phyloP scores from a whole-genome alignment of 75 land plant genomes.

The Pinus taeda region DNA sequence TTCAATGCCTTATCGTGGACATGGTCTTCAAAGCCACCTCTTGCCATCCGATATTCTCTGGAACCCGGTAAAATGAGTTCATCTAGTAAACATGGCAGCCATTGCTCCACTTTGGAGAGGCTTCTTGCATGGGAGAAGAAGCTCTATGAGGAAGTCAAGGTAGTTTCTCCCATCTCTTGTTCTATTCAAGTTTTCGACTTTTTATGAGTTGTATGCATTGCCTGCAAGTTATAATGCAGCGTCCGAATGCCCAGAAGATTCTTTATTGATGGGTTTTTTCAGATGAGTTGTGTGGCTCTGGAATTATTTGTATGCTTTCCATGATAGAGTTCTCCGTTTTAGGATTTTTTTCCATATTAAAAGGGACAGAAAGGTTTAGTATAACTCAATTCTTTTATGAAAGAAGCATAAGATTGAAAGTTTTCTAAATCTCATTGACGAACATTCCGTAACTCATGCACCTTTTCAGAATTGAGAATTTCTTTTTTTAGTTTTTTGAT shows the following conservation, averaged over 20 bases:
- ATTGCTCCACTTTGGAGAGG: conserved; percentile 76
- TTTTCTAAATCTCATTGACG: neutral
- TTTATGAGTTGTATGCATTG: neutral
- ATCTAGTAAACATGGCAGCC: conserved; percentile 61
- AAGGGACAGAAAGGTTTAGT: neutral
- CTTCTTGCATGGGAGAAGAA: conserved; percentile 98
- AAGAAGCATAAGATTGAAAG: neutral
- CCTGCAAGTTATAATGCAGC: neutral
- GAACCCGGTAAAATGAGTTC: conserved; percentile 34
- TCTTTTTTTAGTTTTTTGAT: too few species aligned
- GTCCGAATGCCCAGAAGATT: neutral
- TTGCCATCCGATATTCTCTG: conserved; percentile 54
- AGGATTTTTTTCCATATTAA: neutral
- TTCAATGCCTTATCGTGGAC: conserved; percentile 55
- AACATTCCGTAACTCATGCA: neutral
- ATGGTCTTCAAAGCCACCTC: conserved; percentile 67
- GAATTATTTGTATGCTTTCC: neutral
- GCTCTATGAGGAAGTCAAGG: conserved; percentile 94
- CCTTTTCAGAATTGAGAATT: neutral
- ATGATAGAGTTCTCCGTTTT: neutral
- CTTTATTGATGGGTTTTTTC: neutral
- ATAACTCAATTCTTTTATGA: neutral
- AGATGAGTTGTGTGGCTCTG: neutral
- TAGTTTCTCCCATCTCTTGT: conserved; percentile 11
- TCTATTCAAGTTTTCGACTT: neutral